Evolutionary conservation across 371 early-diverging fungal species (phyloP).

Genomic region (Mucor irregularis): DNA sequence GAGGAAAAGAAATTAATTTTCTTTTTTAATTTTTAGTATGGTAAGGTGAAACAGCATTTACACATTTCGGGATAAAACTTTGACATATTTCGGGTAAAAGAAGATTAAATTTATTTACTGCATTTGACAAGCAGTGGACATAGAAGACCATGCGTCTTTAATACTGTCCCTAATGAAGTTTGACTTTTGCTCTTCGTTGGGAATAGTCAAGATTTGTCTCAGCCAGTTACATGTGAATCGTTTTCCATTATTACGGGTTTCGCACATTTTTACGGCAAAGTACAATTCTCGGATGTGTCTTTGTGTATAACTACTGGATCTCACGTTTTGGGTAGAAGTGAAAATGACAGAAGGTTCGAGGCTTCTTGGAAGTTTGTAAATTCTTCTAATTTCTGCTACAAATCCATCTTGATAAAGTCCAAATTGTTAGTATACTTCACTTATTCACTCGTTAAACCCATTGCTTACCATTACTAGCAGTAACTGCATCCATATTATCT

Average conservation of each 20-base stretch:
- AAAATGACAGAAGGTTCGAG: slow-evolving; percentile 60
- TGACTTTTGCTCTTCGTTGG: slow-evolving; percentile 45
- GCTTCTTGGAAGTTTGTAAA: slow-evolving; percentile 38
- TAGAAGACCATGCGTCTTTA: slow-evolving; percentile 38
- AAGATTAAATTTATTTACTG: slow-evolving; percentile 28
- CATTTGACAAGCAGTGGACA: slow-evolving; percentile 39
- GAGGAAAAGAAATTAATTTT: no score
- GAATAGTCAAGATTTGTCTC: slow-evolving; percentile 45
- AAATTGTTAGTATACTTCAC: not conserved
- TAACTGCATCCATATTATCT: slow-evolving; percentile 59
- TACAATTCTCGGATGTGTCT: slow-evolving; percentile 55
- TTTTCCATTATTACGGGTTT: slow-evolving; percentile 46
- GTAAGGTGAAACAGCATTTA: no score
- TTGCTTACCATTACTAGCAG: slow-evolving; percentile 47
- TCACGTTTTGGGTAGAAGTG: slow-evolving; percentile 51
- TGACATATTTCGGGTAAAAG: not conserved
- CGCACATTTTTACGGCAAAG: slow-evolving; percentile 53
- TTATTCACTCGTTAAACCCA: not conserved
- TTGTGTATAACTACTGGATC: slow-evolving; percentile 52
- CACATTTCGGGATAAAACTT: no score
- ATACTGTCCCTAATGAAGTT: slow-evolving; percentile 43
- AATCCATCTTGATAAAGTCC: slow-evolving; percentile 46
- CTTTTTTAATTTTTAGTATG: no score
- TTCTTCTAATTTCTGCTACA: slow-evolving; percentile 48
- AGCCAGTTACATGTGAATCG: slow-evolving; percentile 60